phyloP scores from a whole-genome alignment of 23 red algal species.

The Gracilariopsis chorda region DNA sequence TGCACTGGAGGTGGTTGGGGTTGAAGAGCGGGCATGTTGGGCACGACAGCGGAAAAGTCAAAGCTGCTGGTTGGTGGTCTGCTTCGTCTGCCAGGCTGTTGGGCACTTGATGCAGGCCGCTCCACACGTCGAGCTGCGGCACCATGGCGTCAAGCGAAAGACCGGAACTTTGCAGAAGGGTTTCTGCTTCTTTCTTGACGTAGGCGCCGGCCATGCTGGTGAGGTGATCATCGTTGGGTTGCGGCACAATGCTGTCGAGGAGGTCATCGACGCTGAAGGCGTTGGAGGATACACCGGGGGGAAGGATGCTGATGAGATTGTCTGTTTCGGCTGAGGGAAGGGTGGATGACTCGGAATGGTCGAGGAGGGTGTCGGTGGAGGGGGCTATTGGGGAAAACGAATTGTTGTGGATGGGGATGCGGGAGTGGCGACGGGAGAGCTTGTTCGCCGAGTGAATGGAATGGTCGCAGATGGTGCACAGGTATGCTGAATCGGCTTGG shows the following conservation, averaged over 20 bases:
- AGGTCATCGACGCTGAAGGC: not conserved
- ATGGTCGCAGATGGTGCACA: constrained; percentile 38
- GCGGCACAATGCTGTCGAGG: not conserved
- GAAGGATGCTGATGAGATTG: not conserved
- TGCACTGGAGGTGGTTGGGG: not conserved
- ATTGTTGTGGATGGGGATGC: not conserved
- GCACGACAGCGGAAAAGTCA: not conserved
- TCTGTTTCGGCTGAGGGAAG: not conserved
- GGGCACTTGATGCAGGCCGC: not conserved
- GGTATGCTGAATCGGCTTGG: constrained; percentile 11
- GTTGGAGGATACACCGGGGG: not conserved
- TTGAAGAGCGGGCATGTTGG: too few relatives aligned
- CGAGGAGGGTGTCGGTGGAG: not conserved
- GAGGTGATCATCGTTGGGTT: not conserved
- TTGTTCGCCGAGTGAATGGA: constrained; percentile 29
- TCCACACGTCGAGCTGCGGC: not conserved
- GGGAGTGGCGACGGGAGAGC: not conserved
- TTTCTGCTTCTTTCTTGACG: constrained; percentile 15
- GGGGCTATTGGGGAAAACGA: not conserved
- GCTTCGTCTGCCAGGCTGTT: not conserved
- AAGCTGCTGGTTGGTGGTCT: not conserved
- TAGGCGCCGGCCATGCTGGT: not conserved
- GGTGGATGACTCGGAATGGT: not conserved
- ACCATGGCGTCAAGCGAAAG: not conserved
- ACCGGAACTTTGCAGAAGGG: constrained; percentile 1